These are phyloP conservation scores for Hevea brasiliensis DNA, from an alignment of 345 rosid species.

Conservation along the genomic window DNA sequence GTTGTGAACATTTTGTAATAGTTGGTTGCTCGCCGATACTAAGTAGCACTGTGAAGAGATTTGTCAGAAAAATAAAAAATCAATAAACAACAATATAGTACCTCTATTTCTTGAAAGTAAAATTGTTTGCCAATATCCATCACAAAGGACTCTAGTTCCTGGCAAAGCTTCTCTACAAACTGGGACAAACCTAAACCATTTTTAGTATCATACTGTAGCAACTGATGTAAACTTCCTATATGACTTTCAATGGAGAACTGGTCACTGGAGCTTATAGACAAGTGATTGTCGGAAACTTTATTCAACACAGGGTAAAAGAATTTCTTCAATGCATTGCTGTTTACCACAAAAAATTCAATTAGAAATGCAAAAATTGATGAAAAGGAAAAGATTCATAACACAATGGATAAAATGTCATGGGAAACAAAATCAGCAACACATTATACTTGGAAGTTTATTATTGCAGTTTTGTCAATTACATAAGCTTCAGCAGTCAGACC, in stretches of 20 bases:
- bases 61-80: not conserved
- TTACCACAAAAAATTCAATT: constrained; percentile 13
- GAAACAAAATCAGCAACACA: not conserved
- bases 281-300: constrained; percentile 35
- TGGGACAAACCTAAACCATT: constrained; percentile 19
- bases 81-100: constrained; percentile 24
- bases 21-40: not conserved
- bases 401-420: not conserved
- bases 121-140: constrained; percentile 45
- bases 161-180: constrained; percentile 46
- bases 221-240: constrained; percentile 47
- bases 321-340: constrained; percentile 62
- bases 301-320: constrained; percentile 48
- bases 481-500: constrained; percentile 12
- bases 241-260: constrained; percentile 32
- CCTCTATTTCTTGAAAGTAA: constrained; percentile 58
- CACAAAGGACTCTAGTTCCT: constrained; percentile 44
- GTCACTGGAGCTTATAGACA: constrained; percentile 22
- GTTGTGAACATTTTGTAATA: constrained; percentile 9
- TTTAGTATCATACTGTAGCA: constrained; percentile 36
- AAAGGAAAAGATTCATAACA: not conserved
- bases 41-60: not conserved
- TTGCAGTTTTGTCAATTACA: not conserved
- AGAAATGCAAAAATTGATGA: not conserved
- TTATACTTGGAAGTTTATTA: constrained; percentile 1